Conservation (phyloP, 768 basidiomycete species). For the Scleroderma bovista region DNA sequence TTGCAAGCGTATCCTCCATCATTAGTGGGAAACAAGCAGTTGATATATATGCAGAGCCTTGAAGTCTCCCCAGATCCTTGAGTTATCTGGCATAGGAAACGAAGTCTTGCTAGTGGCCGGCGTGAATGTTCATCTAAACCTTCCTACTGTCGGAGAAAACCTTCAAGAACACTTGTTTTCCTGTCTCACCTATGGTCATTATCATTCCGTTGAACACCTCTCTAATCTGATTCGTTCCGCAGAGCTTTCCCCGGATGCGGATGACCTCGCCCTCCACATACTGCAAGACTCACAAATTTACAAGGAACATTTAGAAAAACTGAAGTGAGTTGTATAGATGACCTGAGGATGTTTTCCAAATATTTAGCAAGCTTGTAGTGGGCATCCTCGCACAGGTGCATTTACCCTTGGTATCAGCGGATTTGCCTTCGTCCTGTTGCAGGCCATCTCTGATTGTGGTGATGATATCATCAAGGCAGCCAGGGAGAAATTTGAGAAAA, state of each 20-base stretch:
- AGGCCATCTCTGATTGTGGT: conserved; percentile 10
- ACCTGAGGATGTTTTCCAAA: background rate
- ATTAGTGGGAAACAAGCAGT: background rate
- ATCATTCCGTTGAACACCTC: background rate
- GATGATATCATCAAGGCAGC: conserved; percentile 7
- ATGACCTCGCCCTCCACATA: background rate
- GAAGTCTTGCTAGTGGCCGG: conserved; percentile 35
- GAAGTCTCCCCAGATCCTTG: conserved; percentile 47
- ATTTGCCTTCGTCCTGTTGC: conserved; percentile 13
- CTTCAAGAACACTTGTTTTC: conserved; percentile 43
- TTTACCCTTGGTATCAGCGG: conserved; percentile 10
- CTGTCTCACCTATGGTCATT: conserved; percentile 22
- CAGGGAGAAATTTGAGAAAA: background rate
- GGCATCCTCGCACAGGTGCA: conserved; percentile 5
- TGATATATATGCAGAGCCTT: conserved; percentile 25
- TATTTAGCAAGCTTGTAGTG: background rate
- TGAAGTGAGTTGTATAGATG: background rate
- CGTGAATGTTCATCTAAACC: conserved; percentile 27
- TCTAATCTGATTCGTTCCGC: background rate
- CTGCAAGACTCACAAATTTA: background rate
- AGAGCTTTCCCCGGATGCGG: conserved; percentile 29
- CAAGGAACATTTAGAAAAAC: background rate
- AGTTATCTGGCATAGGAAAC: conserved; percentile 54
- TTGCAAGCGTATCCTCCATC: background rate
- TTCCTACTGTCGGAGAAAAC: conserved; percentile 47